These are phyloP conservation scores for Penicillium cataractarum DNA, from an alignment of 495 filamentous ascomycete genomes.

Conservation along the genomic window DNA sequence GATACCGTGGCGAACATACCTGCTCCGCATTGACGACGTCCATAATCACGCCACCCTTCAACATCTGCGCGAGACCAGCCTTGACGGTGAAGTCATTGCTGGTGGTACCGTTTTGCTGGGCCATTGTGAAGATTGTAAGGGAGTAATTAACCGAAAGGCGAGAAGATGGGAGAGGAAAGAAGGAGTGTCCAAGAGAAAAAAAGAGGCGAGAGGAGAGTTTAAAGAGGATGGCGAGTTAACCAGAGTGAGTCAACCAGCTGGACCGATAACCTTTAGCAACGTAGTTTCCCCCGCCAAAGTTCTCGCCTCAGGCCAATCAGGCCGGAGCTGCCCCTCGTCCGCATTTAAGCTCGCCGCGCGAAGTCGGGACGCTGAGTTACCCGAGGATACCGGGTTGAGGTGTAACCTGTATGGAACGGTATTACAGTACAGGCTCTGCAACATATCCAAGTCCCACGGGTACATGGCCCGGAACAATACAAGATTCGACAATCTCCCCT, in stretches of 20 bases:
- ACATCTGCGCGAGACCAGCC: slow-evolving; percentile 92
- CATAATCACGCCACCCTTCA: slow-evolving; percentile 99
- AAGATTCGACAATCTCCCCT: too few species aligned
- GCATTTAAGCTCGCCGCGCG: slow-evolving; percentile 19
- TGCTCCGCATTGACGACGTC: slow-evolving; percentile 95
- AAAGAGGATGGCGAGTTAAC: not conserved
- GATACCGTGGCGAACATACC: slow-evolving; percentile 45
- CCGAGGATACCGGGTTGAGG: slow-evolving; percentile 15
- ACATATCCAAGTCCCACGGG: too few species aligned
- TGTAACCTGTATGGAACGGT: slow-evolving; percentile 5
- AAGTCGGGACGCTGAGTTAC: slow-evolving; percentile 12
- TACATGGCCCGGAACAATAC: not conserved
- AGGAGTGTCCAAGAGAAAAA: not conserved
- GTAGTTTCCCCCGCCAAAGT: slow-evolving; percentile 19
- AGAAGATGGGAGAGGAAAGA: not conserved
- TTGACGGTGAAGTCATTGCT: slow-evolving; percentile 74
- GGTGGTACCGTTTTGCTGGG: slow-evolving; percentile 37
- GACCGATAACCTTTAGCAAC: slow-evolving; percentile 8
- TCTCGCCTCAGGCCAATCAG: slow-evolving; percentile 23
- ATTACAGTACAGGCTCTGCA: slow-evolving; percentile 1
- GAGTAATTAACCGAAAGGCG: slow-evolving; percentile 7
- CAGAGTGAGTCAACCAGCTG: slow-evolving; percentile 32
- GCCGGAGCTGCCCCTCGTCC: slow-evolving; percentile 16
- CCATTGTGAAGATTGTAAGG: slow-evolving; percentile 36
- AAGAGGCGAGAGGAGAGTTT: not conserved